Evolutionary conservation across 192 early-diverging fungal genomes (phyloP).

Genomic region (Linnemannia elongata): DNA sequence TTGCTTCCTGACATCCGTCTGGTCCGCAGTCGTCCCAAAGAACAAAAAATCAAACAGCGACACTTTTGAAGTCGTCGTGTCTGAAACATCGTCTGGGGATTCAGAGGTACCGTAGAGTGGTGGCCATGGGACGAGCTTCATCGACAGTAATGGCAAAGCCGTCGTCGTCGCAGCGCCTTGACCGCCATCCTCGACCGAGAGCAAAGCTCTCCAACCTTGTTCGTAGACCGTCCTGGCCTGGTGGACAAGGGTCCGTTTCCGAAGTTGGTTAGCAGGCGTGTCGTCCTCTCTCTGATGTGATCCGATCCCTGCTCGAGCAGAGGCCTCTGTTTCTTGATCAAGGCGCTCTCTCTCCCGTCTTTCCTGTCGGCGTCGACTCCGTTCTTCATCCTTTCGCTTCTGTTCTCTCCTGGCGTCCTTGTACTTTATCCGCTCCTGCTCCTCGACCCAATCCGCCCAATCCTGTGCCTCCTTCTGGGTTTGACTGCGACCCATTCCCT

Average conservation of each 20-base stretch:
- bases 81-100: not conserved
- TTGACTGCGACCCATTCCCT: constrained; percentile 25
- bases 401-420: constrained; percentile 7
- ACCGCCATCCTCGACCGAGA: constrained; percentile 1
- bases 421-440: constrained; percentile 27
- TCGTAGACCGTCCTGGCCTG: constrained; percentile 20
- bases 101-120: constrained; percentile 10
- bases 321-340: not conserved
- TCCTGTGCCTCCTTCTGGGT: constrained; percentile 12
- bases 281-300: not conserved
- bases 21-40: constrained; percentile 22
- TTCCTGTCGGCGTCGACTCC: constrained; percentile 17
- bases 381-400: constrained; percentile 23
- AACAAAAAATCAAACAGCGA: constrained; percentile 45
- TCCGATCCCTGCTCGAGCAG: not conserved
- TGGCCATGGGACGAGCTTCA: constrained; percentile 33
- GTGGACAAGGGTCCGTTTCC: constrained; percentile 15
- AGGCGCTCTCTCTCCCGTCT: constrained; percentile 13
- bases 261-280: constrained; percentile 10
- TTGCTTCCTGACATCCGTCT: constrained; percentile 26
- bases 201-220: constrained; percentile 10
- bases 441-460: constrained; percentile 37
- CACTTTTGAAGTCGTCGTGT: not conserved
- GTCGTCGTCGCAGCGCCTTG: not conserved
- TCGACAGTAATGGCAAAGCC: constrained; percentile 3